Evolutionary conservation across 176 grass and related monocot genomes (phyloP).

Genomic region (Phyllostachys edulis): DNA sequence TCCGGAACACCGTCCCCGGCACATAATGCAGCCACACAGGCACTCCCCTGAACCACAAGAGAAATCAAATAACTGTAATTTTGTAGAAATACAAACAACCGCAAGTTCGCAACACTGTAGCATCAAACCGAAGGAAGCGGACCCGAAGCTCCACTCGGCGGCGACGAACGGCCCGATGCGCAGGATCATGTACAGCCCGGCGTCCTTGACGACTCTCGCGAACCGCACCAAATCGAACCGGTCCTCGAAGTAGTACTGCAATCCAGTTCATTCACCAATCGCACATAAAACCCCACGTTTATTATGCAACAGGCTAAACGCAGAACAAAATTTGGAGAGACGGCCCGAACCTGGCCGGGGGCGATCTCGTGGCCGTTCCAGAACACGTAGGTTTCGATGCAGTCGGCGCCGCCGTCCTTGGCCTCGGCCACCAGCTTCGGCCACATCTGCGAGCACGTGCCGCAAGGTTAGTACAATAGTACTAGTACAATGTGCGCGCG

Average conservation of each 20-base stretch:
- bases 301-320: neutral
- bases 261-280: constrained; percentile 14
- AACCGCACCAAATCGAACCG: constrained; percentile 89
- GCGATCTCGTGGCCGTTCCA: constrained; percentile 96
- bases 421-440: constrained; percentile 74
- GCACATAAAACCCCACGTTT: neutral
- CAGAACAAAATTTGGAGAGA: neutral
- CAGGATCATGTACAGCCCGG: constrained; percentile 81
- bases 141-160: constrained; percentile 94
- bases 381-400: constrained; percentile 95
- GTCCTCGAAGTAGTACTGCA: constrained; percentile 96
- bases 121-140: neutral
- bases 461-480: neutral
- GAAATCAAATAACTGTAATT: neutral
- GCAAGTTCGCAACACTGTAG: neutral
- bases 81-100: neutral
- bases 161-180: constrained; percentile 95
- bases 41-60: constrained; percentile 57
- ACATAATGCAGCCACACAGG: constrained; percentile 93
- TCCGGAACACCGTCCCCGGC: constrained; percentile 81
- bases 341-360: constrained; percentile 60
- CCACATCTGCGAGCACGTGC: constrained; percentile 75
- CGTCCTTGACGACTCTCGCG: constrained; percentile 58
- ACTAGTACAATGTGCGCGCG: neutral
- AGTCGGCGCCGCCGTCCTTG: constrained; percentile 82